Percentiles rank a stretch among this genome's conserved stretches.
Evolutionary conservation across 441 rosid species (phyloP).

Genomic region (Adansonia grandidieri): DNA sequence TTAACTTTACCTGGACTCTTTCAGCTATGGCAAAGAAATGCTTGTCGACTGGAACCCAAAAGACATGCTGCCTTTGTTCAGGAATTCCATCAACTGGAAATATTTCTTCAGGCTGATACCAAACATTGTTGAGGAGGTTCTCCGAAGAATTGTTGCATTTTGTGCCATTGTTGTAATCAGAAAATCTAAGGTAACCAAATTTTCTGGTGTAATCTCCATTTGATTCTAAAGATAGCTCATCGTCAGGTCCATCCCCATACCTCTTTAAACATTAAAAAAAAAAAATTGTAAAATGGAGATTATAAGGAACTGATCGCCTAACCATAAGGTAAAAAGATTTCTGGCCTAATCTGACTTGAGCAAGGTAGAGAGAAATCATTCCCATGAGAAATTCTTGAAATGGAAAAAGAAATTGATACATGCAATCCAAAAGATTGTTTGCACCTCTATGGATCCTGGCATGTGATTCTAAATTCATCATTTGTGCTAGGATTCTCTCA

Average conservation of each 20-base stretch:
- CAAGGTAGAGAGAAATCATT: too few relatives aligned
- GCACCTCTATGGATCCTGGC: too few relatives aligned
- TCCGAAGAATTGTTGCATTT: constrained; percentile 18
- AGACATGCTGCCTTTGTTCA: constrained; percentile 57
- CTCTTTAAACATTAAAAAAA: constrained; percentile 36
- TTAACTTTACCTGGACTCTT: constrained; percentile 38
- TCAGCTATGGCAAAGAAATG: constrained; percentile 47
- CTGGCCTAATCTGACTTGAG: neutral
- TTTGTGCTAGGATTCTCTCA: too few relatives aligned
- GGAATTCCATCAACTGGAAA: constrained; percentile 62
- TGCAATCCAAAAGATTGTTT: too few relatives aligned
- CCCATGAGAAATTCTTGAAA: too few relatives aligned
- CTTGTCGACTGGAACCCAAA: constrained; percentile 63
- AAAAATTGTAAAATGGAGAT: neutral
- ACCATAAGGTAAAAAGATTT: neutral
- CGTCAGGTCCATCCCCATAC: constrained; percentile 56
- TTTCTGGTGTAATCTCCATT: constrained; percentile 67
- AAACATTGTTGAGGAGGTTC: constrained; percentile 58
- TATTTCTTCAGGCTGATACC: constrained; percentile 82
- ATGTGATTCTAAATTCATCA: too few relatives aligned
- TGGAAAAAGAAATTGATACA: too few relatives aligned
- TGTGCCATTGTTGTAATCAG: constrained; percentile 33
- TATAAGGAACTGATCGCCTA: neutral
- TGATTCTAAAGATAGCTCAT: constrained; percentile 58
- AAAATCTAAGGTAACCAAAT: constrained; percentile 51